Evolutionary conservation across 768 basidiomycete species (phyloP).

Genomic region (Cystofilobasidium macerans): DNA sequence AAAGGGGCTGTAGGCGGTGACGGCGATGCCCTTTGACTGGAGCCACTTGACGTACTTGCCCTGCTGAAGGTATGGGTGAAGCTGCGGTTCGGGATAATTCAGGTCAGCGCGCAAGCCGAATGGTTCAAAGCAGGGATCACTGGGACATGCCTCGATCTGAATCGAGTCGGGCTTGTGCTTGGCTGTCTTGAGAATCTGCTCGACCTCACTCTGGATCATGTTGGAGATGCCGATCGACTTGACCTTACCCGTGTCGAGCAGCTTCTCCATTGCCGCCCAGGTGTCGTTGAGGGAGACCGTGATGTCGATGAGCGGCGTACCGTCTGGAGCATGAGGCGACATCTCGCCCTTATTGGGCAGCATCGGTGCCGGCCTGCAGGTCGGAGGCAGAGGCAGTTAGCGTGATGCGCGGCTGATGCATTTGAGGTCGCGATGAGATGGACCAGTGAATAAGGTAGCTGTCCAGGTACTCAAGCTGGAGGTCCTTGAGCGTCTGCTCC

Average conservation of each 20-base stretch:
- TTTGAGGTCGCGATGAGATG: neutral
- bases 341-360: constrained; percentile 12
- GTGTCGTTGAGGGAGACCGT: constrained; percentile 9
- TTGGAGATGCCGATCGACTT: constrained; percentile 18
- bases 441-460: constrained; percentile 21
- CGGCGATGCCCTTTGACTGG: constrained; percentile 14
- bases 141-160: constrained; percentile 16
- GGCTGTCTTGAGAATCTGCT: constrained; percentile 22
- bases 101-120: constrained; percentile 1
- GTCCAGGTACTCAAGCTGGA: constrained; percentile 17
- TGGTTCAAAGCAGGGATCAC: too few relatives aligned
- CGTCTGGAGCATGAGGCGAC: constrained; percentile 7
- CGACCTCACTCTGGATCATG: constrained; percentile 20
- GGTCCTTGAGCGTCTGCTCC: constrained; percentile 17
- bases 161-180: constrained; percentile 22
- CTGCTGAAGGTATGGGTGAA: constrained; percentile 22
- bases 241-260: constrained; percentile 18
- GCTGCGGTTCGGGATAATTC: neutral
- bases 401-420: neutral
- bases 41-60: constrained; percentile 21
- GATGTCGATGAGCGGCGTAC: constrained; percentile 11
- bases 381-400: constrained; percentile 4
- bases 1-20: constrained; percentile 22
- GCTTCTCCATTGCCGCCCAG: constrained; percentile 21
- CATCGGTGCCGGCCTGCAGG: too few relatives aligned